Base-by-base conservation (phyloP, 345 rosid genomes). In the Geranium rotundifolium region DNA sequence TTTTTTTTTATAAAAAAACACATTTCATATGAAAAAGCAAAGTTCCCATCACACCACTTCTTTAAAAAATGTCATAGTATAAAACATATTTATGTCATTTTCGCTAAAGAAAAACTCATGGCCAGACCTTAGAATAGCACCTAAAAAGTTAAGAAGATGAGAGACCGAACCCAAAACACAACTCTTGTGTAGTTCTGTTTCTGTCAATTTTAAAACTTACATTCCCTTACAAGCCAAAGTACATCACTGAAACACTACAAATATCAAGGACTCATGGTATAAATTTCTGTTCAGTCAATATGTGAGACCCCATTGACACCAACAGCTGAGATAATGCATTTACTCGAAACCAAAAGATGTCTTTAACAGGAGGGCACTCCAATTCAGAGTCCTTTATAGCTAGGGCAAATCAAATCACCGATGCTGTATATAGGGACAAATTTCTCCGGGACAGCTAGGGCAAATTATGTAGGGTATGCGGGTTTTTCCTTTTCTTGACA, bases 41-140 rank as follows among this genome's bases (percentile, higher is more conserved):
- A 23, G 27, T 23, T 23, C 2, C 1, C 27, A 23, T 23, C 27
- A 23, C 27, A 23, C 27, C 27, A 23, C 27, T 23, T 2, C 2
- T 2, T 23, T 23, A 1, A 23, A 23, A 23, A 23, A 23, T 23
- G 27, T 23, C 27, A 23, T 23, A 23, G 2, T 23, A 23, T 2
- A 23, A 23, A 23, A 23, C 27, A 23, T 23, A 23, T 23, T 23
- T 23, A 0, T 23, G 27, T 23, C 27, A 1, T 23, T 23, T 23
- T 23, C 27, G 1, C 27, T 1, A 23, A 1, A 23, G 2, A 23
- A 23, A 80, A 76, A 69, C 72, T 5, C 79, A 67, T 65, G 69
- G 69, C 64, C 98, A 80, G 50, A 55, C 80, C 64, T 76, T 89
- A 37, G 83, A 77, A 67, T 85, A 82, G 59, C 91, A 87, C 74